These are phyloP conservation scores for Suhomyces faveliae DNA, from an alignment of 805 yeast species.

Conservation along the genomic window DNA sequence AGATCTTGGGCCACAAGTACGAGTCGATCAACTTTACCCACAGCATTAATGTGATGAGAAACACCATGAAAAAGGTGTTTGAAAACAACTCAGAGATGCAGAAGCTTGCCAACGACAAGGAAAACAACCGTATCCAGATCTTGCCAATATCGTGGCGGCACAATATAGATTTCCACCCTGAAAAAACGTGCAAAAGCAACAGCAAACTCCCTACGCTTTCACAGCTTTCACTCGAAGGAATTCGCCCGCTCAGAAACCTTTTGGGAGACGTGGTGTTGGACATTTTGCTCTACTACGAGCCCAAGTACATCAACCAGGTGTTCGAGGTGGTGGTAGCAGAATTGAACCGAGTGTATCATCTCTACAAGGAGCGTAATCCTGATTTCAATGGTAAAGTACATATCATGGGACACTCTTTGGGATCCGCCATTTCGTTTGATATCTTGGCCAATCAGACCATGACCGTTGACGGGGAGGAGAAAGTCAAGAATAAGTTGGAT, in stretches of 20 bases:
- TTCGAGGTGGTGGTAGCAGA: constrained; percentile 58
- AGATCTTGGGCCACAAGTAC: constrained; percentile 71
- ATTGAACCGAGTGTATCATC: constrained; percentile 59
- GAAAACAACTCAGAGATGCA: constrained; percentile 39
- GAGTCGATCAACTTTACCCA: constrained; percentile 86
- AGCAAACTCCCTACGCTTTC: constrained; percentile 57
- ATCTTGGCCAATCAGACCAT: constrained; percentile 53
- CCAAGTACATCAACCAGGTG: constrained; percentile 60
- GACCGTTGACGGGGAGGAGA: constrained; percentile 26
- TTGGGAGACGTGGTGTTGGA: constrained; percentile 88
- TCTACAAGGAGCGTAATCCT: constrained; percentile 65
- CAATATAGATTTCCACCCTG: constrained; percentile 60
- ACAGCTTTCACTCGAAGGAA: constrained; percentile 75
- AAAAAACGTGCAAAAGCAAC: constrained; percentile 34
- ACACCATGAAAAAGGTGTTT: constrained; percentile 53
- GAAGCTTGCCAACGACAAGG: constrained; percentile 22
- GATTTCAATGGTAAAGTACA: constrained; percentile 78
- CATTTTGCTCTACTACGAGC: constrained; percentile 73
- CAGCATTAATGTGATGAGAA: constrained; percentile 66
- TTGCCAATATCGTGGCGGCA: constrained; percentile 93
- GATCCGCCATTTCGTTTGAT: constrained; percentile 83
- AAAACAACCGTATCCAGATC: constrained; percentile 64
- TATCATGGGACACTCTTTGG: constrained; percentile 87
- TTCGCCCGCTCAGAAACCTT: constrained; percentile 70
- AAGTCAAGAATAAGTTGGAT: constrained; percentile 34